phyloP scores from a whole-genome alignment of 805 yeast species.

The Danielozyma ontarioensis region DNA sequence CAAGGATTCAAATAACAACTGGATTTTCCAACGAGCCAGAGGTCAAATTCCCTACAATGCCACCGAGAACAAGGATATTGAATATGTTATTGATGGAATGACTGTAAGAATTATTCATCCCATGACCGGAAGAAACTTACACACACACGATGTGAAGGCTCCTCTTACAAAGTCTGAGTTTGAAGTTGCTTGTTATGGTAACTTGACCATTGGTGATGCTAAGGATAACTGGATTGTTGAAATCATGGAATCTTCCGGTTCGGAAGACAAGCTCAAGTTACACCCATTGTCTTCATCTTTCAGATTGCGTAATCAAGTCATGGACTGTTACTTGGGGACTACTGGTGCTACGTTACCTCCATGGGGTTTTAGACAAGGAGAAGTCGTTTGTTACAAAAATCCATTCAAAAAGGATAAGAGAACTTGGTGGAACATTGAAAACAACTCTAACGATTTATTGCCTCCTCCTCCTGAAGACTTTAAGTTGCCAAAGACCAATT shows the following conservation, averaged over 20 bases:
- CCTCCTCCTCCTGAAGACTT: conserved; percentile 58
- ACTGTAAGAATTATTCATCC: conserved; percentile 59
- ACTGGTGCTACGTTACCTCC: conserved; percentile 79
- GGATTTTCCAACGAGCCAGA: conserved; percentile 46
- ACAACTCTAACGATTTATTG: conserved; percentile 54
- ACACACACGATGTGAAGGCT: conserved; percentile 63
- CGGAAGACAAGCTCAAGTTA: conserved; percentile 47
- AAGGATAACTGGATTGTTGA: conserved; percentile 79
- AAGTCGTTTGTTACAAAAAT: conserved; percentile 71
- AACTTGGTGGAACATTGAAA: conserved; percentile 86
- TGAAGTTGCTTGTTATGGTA: conserved; percentile 75
- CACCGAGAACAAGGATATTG: conserved; percentile 24
- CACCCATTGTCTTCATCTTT: conserved; percentile 84
- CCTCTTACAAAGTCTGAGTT: conserved; percentile 50
- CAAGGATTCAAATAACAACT: conserved; percentile 41
- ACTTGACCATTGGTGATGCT: conserved; percentile 55
- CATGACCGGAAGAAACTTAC: conserved; percentile 60
- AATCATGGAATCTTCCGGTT: conserved; percentile 53
- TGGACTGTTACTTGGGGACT: conserved; percentile 83
- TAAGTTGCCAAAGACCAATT: conserved; percentile 54
- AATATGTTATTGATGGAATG: conserved; percentile 53
- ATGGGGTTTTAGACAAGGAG: conserved; percentile 99
- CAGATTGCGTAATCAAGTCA: conserved; percentile 60
- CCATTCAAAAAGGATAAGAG: conserved; percentile 73
- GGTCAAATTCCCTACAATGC: conserved; percentile 28